Evolutionary conservation across 352 stramenopile species (phyloP).

Genomic region (Globisporangium splendens): DNA sequence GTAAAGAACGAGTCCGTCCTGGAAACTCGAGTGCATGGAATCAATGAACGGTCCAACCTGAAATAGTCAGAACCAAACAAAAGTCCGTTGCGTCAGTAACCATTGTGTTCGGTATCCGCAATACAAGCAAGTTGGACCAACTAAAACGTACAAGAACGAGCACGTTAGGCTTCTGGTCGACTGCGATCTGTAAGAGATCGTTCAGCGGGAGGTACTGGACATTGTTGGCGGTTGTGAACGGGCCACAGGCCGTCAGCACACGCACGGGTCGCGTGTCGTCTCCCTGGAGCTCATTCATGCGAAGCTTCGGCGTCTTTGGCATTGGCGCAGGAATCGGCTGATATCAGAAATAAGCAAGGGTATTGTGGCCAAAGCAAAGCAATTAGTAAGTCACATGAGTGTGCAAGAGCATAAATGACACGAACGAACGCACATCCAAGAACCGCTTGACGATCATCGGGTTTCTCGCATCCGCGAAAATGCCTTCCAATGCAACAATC

Average conservation of each 20-base stretch:
- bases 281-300: conserved; percentile 47
- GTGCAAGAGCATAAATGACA: neutral
- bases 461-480: conserved; percentile 65
- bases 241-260: conserved; percentile 90
- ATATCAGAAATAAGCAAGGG: neutral
- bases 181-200: conserved; percentile 87
- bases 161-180: conserved; percentile 90
- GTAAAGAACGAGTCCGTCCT: conserved; percentile 76
- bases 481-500: conserved; percentile 78
- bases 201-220: conserved; percentile 94
- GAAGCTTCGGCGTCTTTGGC: conserved; percentile 35
- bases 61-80: too few relatives aligned
- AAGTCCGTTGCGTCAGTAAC: neutral
- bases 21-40: conserved; percentile 85
- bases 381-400: too few relatives aligned
- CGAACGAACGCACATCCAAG: conserved; percentile 48
- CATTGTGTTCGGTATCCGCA: too few relatives aligned
- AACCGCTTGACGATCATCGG: conserved; percentile 78
- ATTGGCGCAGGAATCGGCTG: conserved; percentile 66
- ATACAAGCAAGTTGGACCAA: too few relatives aligned
- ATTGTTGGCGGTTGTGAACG: conserved; percentile 94
- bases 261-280: conserved; percentile 44
- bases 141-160: conserved; percentile 82
- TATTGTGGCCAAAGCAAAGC: neutral
- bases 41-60: conserved; percentile 96